A percentile compares a stretch with the other conserved stretches of the same genome.
These are phyloP conservation scores for Aspergillus unguis DNA, from an alignment of 2,329 filamentous ascomycete species.

Conservation along the genomic window DNA sequence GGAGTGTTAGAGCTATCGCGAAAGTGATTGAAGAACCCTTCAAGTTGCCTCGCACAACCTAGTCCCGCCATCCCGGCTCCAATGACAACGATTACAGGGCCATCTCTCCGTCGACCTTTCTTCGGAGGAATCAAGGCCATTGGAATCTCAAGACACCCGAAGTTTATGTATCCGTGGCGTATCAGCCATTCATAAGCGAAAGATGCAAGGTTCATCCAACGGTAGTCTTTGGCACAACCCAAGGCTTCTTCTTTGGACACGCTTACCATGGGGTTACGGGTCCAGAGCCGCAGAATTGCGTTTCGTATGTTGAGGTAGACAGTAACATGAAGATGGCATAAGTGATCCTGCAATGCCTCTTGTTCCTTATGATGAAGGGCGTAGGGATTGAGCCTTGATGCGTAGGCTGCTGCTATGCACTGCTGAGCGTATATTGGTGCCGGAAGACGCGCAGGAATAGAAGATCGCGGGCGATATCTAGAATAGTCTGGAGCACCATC, in stretches of 20 bases:
- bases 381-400: conserved; percentile 85
- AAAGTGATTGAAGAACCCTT: conserved; percentile 80
- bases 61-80: conserved; percentile 94
- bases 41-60: conserved; percentile 85
- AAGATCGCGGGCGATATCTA: conserved; percentile 70
- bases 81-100: conserved; percentile 77
- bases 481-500: conserved; percentile 30
- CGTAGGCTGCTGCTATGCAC: conserved; percentile 84
- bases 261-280: conserved; percentile 75
- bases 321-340: conserved; percentile 86
- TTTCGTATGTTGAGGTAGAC: conserved; percentile 96
- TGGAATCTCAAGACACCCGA: conserved; percentile 79
- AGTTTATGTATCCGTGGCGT: conserved; percentile 92
- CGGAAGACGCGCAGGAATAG: conserved; percentile 73
- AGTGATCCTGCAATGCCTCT: conserved; percentile 70
- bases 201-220: conserved; percentile 85
- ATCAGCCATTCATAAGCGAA: conserved; percentile 91
- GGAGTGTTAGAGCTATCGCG: conserved; percentile 63
- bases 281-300: conserved; percentile 86
- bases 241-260: conserved; percentile 82
- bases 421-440: conserved; percentile 81
- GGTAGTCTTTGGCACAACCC: conserved; percentile 80
- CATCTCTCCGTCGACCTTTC: conserved; percentile 46
- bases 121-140: conserved; percentile 38
- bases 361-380: conserved; percentile 83